Evolutionary conservation across 140 eudicot species (phyloP), one percentile per base, ranked within the genome.

Genomic region (Oenanthe javanica): DNA sequence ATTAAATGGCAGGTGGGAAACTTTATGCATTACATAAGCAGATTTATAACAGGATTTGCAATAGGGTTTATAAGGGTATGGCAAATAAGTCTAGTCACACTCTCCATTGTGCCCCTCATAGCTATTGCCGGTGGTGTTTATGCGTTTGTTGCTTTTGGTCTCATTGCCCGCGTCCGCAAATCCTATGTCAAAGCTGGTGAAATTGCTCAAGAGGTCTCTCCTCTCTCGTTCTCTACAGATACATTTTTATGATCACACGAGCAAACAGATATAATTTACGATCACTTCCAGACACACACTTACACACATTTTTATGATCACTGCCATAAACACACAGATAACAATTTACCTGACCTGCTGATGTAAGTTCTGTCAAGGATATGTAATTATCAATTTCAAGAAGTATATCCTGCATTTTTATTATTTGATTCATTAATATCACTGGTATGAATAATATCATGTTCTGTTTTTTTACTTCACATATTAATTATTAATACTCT

Each of bases 71-170:
- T 87, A 48, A 88, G 98, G 67, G 94, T 93, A n/a, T 96, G 99
- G 99, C 99, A 93, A 81, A 96, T 96, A 49, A 96, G 96, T 82
- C 84, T 96, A 46, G 97, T 96, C 69, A 96, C 99, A 14, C 94
- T 96, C 77, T 93, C 98, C 49, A 96, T 96, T 38, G 99, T 96
- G 59, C 99, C 99, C 0, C 86, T 93, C 45, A 96, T 96, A n/a
- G 99, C 99, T 38, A 84, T 92, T 36, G 99, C 99, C 16, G 99
- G 99, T 42, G 99, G 99, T 25, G 82, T 88, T 78, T 96, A 96
- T 43, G 99, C 99, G 81, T 96, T 85, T 82, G 86, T 96, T 21
- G 98, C 94, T 40, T 86, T 88, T 43, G 99, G 99, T 75, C 96
- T 96, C 50, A 93, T 96, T 55, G 94, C 93, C 10, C 70, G 91